These are phyloP conservation scores for Metschnikowia lochheadii DNA, from an alignment of 805 yeast species.

Conservation along the genomic window DNA sequence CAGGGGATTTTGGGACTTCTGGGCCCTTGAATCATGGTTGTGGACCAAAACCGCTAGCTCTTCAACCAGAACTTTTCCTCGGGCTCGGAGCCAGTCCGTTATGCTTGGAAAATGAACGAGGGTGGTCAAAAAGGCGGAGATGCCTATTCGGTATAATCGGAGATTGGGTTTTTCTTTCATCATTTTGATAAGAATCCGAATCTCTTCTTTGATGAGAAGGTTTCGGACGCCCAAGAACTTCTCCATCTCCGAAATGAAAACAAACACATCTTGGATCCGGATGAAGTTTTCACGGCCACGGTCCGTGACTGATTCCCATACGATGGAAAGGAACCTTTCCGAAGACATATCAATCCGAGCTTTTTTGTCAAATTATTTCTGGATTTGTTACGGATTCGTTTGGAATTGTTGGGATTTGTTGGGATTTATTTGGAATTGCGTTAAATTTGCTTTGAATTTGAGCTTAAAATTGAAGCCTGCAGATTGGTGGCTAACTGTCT, in stretches of 20 bases:
- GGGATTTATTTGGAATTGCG: too few species aligned
- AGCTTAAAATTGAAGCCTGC: too few species aligned
- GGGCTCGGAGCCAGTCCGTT: slow-evolving; percentile 5
- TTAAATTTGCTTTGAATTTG: too few species aligned
- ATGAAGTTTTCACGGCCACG: slow-evolving; percentile 4
- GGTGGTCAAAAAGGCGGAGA: slow-evolving; percentile 13
- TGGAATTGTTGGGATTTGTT: too few species aligned
- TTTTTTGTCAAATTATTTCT: too few species aligned
- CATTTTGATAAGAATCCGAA: slow-evolving; percentile 7
- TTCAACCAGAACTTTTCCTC: background rate
- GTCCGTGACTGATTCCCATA: slow-evolving; percentile 10
- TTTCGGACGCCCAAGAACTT: slow-evolving; percentile 7
- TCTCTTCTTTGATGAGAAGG: slow-evolving; percentile 11
- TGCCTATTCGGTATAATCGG: slow-evolving; percentile 11
- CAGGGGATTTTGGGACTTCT: background rate
- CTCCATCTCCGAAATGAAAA: slow-evolving; percentile 11
- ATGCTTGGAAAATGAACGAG: slow-evolving; percentile 12
- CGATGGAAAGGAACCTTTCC: slow-evolving; percentile 7
- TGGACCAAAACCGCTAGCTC: background rate
- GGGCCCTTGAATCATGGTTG: background rate
- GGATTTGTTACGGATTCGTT: too few species aligned
- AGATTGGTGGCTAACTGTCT: too few species aligned
- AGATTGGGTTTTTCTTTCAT: slow-evolving; percentile 10
- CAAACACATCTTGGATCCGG: slow-evolving; percentile 7
- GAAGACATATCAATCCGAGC: background rate